Conservation (phyloP, 2,329 filamentous ascomycete genomes). For the Claviceps lovelessii region DNA sequence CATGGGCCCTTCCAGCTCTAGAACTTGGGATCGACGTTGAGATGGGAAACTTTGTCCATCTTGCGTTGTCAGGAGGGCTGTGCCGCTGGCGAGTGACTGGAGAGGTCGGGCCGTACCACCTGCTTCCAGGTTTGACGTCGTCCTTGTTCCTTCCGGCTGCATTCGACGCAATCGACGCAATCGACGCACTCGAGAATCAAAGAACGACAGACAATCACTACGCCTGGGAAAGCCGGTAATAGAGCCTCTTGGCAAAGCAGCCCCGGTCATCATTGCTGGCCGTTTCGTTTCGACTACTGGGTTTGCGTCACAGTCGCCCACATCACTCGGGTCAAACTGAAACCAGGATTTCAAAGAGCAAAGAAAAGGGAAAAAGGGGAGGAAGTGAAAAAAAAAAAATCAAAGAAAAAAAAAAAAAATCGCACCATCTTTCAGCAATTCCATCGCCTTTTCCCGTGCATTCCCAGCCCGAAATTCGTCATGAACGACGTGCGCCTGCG, state of each 20-base stretch:
- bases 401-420: neutral
- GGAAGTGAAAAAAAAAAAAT: neutral
- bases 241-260: neutral
- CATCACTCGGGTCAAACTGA: neutral
- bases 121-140: neutral
- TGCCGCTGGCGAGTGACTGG: too few relatives aligned
- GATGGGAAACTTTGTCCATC: too few relatives aligned
- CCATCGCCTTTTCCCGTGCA: too few relatives aligned
- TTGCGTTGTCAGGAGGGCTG: too few relatives aligned
- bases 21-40: too few relatives aligned
- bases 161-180: too few relatives aligned
- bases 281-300: neutral
- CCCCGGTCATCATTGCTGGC: neutral
- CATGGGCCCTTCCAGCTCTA: too few relatives aligned
- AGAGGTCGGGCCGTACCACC: neutral
- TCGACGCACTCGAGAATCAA: neutral
- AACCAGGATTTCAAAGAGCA: neutral
- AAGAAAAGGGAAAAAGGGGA: neutral
- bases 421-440: neutral
- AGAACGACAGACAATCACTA: neutral
- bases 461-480: neutral
- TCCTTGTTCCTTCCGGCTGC: neutral
- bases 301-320: neutral
- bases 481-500: slow-evolving; percentile 10
- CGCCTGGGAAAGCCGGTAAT: neutral